Evolutionary conservation across 2,329 filamentous ascomycete species (phyloP), one percentile per base, ranked within the genome.

Genomic region (Verruconis gallopava): DNA sequence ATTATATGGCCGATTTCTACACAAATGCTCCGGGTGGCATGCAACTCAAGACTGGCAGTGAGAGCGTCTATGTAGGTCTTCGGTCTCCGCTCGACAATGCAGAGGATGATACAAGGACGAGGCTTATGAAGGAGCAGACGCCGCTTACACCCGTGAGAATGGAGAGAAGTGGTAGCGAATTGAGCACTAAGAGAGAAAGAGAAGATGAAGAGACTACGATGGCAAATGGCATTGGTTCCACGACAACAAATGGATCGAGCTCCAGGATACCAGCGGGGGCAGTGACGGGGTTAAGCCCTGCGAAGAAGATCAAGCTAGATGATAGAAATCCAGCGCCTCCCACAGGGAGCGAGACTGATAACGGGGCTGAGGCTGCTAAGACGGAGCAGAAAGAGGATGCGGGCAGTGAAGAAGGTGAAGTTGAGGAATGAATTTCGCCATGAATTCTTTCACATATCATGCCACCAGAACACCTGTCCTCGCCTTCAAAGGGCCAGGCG

Each of bases 1-100:
- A 81, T 42, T 71, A 84, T 42, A 81, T 95, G 68, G 74, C 77
- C 25, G 75, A 62, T 35, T 58, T 66, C 17, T 70, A 69, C 52
- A 66, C 69, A 48, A 53, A 57, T 14, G 51, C 55, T 4, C 56
- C 63, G 15, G 41, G 21, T 25, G 21, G 40, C 18, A 12, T 38
- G 25, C 6, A 9, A n/a, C n/a, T 30, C 9, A 34, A 51, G 50
- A 30, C 61, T 12, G 62, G 60, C 5, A 53, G 48, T 11, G 64
- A 67, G 39, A 64, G 58, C 37, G 66, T 68, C 46, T 69, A 69
- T 50, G 63, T 60, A 45, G 64, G 63, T 47, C 57, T 69, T 18
- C 52, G 58, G 22, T 58, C 58, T 18, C 60, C 61, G 1, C 58
- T 59, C 32, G 56, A 59, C 37, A 59, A 50, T 38, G 41, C 56